phyloP scores from a whole-genome alignment of 73 alveolate genomes.

The Paramecium biaurelia region DNA sequence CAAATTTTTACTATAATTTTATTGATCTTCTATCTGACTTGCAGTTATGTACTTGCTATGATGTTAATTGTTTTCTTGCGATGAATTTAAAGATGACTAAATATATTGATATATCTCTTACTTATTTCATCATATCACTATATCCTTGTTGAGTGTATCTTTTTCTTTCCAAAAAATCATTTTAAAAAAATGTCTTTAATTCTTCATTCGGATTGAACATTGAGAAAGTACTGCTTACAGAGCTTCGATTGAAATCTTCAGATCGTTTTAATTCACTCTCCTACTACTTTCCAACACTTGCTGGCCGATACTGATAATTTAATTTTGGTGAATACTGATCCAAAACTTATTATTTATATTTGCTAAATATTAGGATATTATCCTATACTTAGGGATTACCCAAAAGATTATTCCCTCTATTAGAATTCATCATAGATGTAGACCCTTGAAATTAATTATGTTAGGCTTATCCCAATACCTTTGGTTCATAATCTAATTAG shows the following conservation, averaged over 20 bases:
- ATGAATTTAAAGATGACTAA: not conserved
- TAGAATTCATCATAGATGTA: not conserved
- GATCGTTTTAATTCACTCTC: slow-evolving; percentile 25
- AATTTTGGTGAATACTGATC: slow-evolving; percentile 5
- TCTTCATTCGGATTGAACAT: slow-evolving; percentile 53
- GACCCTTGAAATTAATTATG: slow-evolving; percentile 35
- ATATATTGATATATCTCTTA: not conserved
- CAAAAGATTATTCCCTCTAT: not conserved
- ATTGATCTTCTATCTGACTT: not conserved
- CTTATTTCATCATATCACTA: slow-evolving; percentile 8
- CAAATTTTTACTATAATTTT: not conserved
- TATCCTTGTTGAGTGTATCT: not conserved
- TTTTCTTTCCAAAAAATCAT: slow-evolving; percentile 41
- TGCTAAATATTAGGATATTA: not conserved
- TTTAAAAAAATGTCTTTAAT: slow-evolving; percentile 34
- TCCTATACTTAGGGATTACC: not conserved
- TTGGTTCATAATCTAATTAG: slow-evolving; percentile 8
- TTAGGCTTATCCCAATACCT: not conserved
- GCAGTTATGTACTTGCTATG: not conserved
- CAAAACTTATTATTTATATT: not conserved
- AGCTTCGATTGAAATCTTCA: slow-evolving; percentile 40
- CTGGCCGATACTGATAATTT: not conserved
- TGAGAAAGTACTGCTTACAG: slow-evolving; percentile 19
- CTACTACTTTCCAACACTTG: slow-evolving; percentile 13
- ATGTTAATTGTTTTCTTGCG: not conserved